Evolutionary conservation across 176 grass and related monocot genomes (phyloP).

Genomic region (Ensete glaucum): DNA sequence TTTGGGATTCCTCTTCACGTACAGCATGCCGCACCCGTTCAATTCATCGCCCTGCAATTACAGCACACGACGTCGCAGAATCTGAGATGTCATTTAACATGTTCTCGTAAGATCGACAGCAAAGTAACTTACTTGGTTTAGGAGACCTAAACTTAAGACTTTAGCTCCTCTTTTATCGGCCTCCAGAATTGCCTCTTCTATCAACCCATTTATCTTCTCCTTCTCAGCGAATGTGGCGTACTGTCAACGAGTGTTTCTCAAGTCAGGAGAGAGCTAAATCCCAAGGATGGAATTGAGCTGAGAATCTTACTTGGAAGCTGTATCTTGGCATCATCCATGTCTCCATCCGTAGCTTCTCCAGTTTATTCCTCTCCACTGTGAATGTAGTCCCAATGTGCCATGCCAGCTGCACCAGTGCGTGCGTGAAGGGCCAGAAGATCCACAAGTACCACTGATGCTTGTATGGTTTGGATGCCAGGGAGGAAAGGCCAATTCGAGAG

Average conservation of each 20-base stretch:
- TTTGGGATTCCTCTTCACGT: slow-evolving; percentile 33
- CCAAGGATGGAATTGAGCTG: not conserved
- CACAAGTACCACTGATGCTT: not conserved
- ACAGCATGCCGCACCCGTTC: slow-evolving; percentile 45
- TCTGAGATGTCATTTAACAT: no score
- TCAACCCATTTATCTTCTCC: slow-evolving; percentile 19
- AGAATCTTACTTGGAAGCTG: slow-evolving; percentile 28
- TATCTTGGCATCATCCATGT: slow-evolving; percentile 53
- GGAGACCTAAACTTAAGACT: slow-evolving; percentile 45
- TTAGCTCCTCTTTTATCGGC: slow-evolving; percentile 46
- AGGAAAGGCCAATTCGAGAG: slow-evolving; percentile 35
- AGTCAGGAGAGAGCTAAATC: not conserved
- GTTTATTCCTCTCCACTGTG: slow-evolving; percentile 31
- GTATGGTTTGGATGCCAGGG: slow-evolving; percentile 37
- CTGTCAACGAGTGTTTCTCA: slow-evolving; percentile 12
- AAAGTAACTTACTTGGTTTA: slow-evolving; percentile 45
- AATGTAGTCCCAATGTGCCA: slow-evolving; percentile 13
- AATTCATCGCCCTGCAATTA: slow-evolving; percentile 27
- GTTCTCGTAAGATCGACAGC: not conserved
- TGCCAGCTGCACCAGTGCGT: slow-evolving; percentile 9
- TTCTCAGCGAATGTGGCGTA: slow-evolving; percentile 23
- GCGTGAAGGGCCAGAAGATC: not conserved
- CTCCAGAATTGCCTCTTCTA: slow-evolving; percentile 40
- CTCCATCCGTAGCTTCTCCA: slow-evolving; percentile 30
- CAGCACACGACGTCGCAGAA: not conserved